Percentiles rank a stretch among this genome's conserved stretches.
phyloP scores from a whole-genome alignment of 129 eudicot species.

The Pulicaria dysenterica region DNA sequence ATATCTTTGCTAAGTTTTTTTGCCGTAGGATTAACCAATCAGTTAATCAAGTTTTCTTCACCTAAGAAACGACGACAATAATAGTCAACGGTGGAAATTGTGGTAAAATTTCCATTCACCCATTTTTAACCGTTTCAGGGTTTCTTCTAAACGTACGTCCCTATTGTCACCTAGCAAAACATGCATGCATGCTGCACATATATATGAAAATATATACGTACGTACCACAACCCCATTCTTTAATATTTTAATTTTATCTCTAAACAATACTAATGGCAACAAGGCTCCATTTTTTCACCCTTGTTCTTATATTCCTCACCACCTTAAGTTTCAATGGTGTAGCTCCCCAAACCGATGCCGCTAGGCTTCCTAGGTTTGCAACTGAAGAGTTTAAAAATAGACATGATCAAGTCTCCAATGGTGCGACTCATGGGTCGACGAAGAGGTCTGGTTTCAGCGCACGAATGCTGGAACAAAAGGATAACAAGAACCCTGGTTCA shows the following conservation, averaged over 20 bases:
- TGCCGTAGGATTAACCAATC: background rate
- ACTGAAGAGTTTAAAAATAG: constrained; percentile 2
- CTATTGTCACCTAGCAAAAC: constrained; percentile 8
- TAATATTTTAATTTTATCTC: background rate
- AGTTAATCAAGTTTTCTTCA: constrained; percentile 13
- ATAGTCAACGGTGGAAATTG: constrained; percentile 10
- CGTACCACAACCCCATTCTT: constrained; percentile 2
- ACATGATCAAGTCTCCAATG: background rate
- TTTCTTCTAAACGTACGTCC: constrained; percentile 10
- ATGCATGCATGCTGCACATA: constrained; percentile 24
- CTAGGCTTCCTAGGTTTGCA: constrained; percentile 23
- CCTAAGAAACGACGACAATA: constrained; percentile 2
- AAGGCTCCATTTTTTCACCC: constrained; percentile 24
- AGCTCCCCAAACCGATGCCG: constrained; percentile 27
- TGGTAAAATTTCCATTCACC: constrained; percentile 26
- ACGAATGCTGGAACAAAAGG: constrained; percentile 12
- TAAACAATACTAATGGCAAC: constrained; percentile 9
- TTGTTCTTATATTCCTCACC: constrained; percentile 25
- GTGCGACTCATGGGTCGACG: background rate
- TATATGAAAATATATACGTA: no score
- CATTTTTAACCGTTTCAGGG: background rate
- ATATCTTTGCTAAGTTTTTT: no score
- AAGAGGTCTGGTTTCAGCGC: constrained; percentile 10
- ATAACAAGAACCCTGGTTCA: background rate
- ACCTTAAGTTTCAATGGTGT: constrained; percentile 24